phyloP scores from a whole-genome alignment of 2,329 filamentous ascomycete species.

The Paracoccidioides lutzii region DNA sequence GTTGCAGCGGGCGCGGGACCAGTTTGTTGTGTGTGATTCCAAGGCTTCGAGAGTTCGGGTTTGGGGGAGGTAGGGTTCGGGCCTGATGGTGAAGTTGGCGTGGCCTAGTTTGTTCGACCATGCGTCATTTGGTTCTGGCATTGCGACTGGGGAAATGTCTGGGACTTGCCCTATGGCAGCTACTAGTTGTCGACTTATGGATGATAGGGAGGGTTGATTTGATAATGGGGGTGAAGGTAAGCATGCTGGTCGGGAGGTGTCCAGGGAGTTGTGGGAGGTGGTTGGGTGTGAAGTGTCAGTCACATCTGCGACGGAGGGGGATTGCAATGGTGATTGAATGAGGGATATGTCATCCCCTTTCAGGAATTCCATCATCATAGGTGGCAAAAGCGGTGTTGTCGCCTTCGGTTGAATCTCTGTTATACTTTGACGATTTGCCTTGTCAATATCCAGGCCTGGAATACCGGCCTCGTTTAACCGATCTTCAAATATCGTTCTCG shows the following conservation, averaged over 20 bases:
- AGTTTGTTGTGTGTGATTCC: constrained; percentile 59
- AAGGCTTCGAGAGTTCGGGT: constrained; percentile 47
- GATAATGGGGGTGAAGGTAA: constrained; percentile 60
- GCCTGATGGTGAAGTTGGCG: constrained; percentile 81
- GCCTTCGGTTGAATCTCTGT: constrained; percentile 51
- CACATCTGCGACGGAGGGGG: constrained; percentile 60
- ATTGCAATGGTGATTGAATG: constrained; percentile 71
- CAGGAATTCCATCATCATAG: constrained; percentile 54
- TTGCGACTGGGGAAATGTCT: constrained; percentile 51
- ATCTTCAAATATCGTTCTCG: constrained; percentile 51
- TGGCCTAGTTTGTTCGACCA: constrained; percentile 82
- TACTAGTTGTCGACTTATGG: constrained; percentile 46
- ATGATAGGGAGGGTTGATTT: constrained; percentile 62
- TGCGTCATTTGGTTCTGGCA: constrained; percentile 55
- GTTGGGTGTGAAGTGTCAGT: constrained; percentile 21
- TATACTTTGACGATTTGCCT: constrained; percentile 37
- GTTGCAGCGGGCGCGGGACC: constrained; percentile 71
- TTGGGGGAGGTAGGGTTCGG: constrained; percentile 63
- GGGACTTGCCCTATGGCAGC: constrained; percentile 34
- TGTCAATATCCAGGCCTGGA: constrained; percentile 40
- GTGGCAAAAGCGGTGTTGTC: constrained; percentile 74
- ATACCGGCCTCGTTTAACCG: constrained; percentile 36
- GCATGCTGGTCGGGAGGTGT: constrained; percentile 36
- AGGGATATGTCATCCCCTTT: constrained; percentile 39
- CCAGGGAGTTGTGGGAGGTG: constrained; percentile 34